Evolutionary conservation across 2,329 filamentous ascomycete genomes (phyloP).

Genomic region (Coniosporium tulheliwenetii): DNA sequence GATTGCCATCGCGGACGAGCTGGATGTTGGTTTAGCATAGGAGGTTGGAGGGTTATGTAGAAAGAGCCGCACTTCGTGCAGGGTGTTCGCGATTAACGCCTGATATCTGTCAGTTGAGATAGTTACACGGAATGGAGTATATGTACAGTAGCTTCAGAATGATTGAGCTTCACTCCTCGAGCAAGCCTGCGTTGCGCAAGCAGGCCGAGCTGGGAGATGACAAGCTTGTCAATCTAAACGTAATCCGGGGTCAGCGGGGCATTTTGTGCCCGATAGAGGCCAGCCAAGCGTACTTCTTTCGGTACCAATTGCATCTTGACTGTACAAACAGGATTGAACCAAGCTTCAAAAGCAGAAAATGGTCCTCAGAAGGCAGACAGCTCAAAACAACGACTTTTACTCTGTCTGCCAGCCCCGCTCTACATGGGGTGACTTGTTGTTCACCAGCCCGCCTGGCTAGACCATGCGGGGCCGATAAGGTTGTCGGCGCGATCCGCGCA

Average conservation of each 20-base stretch:
- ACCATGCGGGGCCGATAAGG: too few species aligned
- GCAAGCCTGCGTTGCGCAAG: conserved; percentile 80
- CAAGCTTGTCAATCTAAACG: conserved; percentile 79
- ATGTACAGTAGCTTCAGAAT: conserved; percentile 67
- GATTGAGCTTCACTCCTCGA: conserved; percentile 75
- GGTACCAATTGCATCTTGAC: conserved; percentile 19
- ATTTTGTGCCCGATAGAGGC: background rate
- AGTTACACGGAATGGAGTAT: conserved; percentile 4
- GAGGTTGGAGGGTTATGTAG: background rate
- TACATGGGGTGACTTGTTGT: too few species aligned
- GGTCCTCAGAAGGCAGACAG: too few species aligned
- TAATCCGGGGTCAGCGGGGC: background rate
- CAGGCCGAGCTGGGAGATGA: conserved; percentile 75
- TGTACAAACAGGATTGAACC: background rate
- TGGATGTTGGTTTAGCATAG: conserved; percentile 14
- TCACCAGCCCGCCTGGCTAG: too few species aligned
- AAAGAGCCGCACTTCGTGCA: conserved; percentile 53
- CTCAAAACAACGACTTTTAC: too few species aligned
- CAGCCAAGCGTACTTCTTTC: conserved; percentile 12
- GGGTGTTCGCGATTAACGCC: conserved; percentile 72
- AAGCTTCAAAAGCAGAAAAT: too few species aligned
- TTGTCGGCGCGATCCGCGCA: too few species aligned
- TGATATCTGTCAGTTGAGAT: conserved; percentile 21
- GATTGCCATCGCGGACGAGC: conserved; percentile 90
- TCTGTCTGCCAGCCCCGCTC: too few species aligned